phyloP scores from a whole-genome alignment of 1,284 basidiomycete genomes.

The Tylopilus sp. region DNA sequence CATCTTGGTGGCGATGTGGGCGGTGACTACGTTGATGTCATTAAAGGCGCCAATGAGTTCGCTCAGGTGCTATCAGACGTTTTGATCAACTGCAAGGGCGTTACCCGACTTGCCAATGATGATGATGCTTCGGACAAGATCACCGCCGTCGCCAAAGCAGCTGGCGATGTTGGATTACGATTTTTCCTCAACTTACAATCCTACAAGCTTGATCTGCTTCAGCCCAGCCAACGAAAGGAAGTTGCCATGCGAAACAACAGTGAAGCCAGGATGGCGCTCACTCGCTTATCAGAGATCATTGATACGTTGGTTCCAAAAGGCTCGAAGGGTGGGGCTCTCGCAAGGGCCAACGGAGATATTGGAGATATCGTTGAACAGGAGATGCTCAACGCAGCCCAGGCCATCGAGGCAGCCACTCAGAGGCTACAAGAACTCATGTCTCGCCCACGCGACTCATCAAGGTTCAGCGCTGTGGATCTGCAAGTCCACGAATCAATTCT shows the following conservation, averaged over 20 bases:
- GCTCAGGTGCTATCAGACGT: slow-evolving; percentile 93
- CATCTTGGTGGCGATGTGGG: slow-evolving; percentile 87
- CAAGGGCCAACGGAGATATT: slow-evolving; percentile 87
- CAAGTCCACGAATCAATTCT: slow-evolving; percentile 99
- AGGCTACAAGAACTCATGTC: slow-evolving; percentile 88
- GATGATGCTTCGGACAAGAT: slow-evolving; percentile 93
- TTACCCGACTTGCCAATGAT: slow-evolving; percentile 87
- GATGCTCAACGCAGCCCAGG: slow-evolving; percentile 90
- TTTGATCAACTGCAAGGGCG: slow-evolving; percentile 90
- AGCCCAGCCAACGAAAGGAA: slow-evolving; percentile 75
- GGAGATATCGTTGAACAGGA: slow-evolving; percentile 96
- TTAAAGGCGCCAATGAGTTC: slow-evolving; percentile 95
- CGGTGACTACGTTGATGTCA: slow-evolving; percentile 95
- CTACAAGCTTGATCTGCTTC: slow-evolving; percentile 83
- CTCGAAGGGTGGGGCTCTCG: slow-evolving; percentile 63
- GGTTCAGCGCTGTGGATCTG: slow-evolving; percentile 87
- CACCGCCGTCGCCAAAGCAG: slow-evolving; percentile 76
- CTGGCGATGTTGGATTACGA: slow-evolving; percentile 85
- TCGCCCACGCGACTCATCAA: slow-evolving; percentile 79
- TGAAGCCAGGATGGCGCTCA: slow-evolving; percentile 77
- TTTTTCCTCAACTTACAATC: slow-evolving; percentile 97
- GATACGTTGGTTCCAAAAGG: slow-evolving; percentile 87
- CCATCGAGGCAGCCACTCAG: slow-evolving; percentile 91
- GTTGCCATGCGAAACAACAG: slow-evolving; percentile 89
- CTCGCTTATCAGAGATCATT: slow-evolving; percentile 83